Evolutionary conservation across 2,329 filamentous ascomycete genomes (phyloP), one percentile per base, ranked within the genome.

Genomic region (Kalmusia sp.): DNA sequence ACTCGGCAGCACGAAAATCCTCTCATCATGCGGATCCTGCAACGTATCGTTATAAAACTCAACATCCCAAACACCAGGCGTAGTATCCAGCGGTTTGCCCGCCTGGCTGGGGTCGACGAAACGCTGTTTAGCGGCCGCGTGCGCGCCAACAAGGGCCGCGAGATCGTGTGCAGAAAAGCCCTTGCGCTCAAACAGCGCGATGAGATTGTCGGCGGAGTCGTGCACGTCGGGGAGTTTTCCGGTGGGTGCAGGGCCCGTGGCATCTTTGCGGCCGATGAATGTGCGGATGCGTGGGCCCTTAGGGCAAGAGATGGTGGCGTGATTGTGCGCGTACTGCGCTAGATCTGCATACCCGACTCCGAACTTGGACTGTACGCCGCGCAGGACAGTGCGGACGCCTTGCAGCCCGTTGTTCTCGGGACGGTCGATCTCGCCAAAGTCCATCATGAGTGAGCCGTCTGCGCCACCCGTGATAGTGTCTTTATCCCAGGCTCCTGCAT

Each of bases 111-210:
- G 52, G 57, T 82, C 76, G 48, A 79, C 75, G 54, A 78, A 78
- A 49, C 72, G 75, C 59, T 85, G 82, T 57, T 73, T 76, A 6
- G 79, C 77, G 6, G 77, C 72, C 3, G 78, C 78, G 65, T 86
- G 83, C 0, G 83, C 82, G 48, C 84, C 83, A 2, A 85, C 61
- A 1, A 86, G 77, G 1, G 83, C 82, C 2, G 81, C 78, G 3
- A 85, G 76, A 47, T 83, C 82, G 24, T 69, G 67, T 1, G 80
- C 68, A 7, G 68, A 70, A 69, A 85, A 80, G 2, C 81, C 81
- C 69, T 84, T 84, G 55, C 75, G 76, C 25, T 62, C 53, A 65
- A 84, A 85, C 6, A 82, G 71, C 3, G 70, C 58, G 49, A 83
- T 74, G 34, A 84, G 70, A 11, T 67, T 70, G 27, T 78, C 69